Percentiles rank a stretch among this genome's conserved stretches.
Evolutionary conservation across 805 yeast species (phyloP).

Genomic region (Candida verbasci): DNA sequence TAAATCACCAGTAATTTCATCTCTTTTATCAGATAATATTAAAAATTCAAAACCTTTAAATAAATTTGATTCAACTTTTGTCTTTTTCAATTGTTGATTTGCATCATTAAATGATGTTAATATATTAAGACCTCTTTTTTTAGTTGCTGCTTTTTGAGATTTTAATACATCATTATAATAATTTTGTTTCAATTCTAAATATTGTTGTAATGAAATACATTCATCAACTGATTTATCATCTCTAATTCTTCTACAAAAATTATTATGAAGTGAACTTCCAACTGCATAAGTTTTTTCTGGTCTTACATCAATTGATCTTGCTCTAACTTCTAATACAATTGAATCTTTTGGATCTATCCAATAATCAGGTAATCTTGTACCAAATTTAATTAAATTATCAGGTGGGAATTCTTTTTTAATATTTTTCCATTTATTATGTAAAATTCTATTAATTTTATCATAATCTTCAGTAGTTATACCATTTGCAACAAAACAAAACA

Average conservation of each 20-base stretch:
- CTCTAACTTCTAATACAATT: conserved; percentile 77
- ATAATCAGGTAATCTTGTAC: conserved; percentile 55
- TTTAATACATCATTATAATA: conserved; percentile 20
- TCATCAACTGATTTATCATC: conserved; percentile 61
- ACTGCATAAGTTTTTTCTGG: conserved; percentile 48
- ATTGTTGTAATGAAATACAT: conserved; percentile 54
- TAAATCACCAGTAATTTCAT: conserved; percentile 19
- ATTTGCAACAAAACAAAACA: conserved; percentile 79
- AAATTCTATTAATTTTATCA: conserved; percentile 49
- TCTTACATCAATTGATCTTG: conserved; percentile 60
- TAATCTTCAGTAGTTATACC: conserved; percentile 70
- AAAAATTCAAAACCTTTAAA: conserved; percentile 47
- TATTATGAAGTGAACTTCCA: conserved; percentile 69
- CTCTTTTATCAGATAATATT: conserved; percentile 49
- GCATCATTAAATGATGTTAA: conserved; percentile 13
- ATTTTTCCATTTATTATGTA: conserved; percentile 60
- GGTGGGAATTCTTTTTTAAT: conserved; percentile 38
- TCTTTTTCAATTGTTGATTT: conserved; percentile 10
- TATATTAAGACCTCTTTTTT: conserved; percentile 14
- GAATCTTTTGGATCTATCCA: conserved; percentile 83
- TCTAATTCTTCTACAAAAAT: conserved; percentile 65
- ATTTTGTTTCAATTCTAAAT: conserved; percentile 32
- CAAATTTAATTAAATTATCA: conserved; percentile 44
- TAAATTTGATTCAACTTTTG: conserved; percentile 18
- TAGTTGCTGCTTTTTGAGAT: conserved; percentile 26